Conservation (phyloP, 768 basidiomycete species). For the Harrya chromipes region DNA sequence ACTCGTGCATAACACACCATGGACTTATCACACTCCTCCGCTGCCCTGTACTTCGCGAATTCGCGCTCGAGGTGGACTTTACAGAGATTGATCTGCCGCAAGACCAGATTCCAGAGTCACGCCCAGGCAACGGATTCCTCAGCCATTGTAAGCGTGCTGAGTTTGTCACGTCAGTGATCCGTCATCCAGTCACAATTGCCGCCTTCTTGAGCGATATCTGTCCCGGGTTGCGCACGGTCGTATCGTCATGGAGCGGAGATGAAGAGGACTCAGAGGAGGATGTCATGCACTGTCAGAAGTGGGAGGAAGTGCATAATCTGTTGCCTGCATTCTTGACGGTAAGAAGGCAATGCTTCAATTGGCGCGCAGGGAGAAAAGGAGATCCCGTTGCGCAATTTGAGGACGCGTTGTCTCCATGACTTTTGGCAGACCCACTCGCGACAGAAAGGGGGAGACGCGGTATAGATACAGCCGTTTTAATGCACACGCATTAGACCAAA, state of each 20-base stretch:
- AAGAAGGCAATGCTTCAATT: constrained; percentile 14
- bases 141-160: constrained; percentile 11
- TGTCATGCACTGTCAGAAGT: constrained; percentile 9
- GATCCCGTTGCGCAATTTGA: background rate
- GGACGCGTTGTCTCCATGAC: too few species aligned
- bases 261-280: background rate
- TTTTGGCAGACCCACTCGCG: too few species aligned
- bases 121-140: constrained; percentile 10
- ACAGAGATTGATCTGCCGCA: constrained; percentile 12
- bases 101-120: background rate
- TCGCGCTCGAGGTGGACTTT: constrained; percentile 26
- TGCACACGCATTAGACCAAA: too few species aligned
- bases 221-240: constrained; percentile 6
- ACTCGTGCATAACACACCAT: constrained; percentile 14
- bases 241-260: too few species aligned
- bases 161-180: constrained; percentile 25
- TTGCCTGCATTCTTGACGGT: constrained; percentile 22
- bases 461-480: too few species aligned
- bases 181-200: constrained; percentile 16
- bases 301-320: constrained; percentile 22
- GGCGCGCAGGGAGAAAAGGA: background rate
- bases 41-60: constrained; percentile 5
- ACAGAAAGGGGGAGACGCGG: too few species aligned
- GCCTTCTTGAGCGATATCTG: constrained; percentile 27
- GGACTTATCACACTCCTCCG: constrained; percentile 24